Base-by-base conservation (phyloP, 495 filamentous ascomycete genomes). In the Penicillium steckii region DNA sequence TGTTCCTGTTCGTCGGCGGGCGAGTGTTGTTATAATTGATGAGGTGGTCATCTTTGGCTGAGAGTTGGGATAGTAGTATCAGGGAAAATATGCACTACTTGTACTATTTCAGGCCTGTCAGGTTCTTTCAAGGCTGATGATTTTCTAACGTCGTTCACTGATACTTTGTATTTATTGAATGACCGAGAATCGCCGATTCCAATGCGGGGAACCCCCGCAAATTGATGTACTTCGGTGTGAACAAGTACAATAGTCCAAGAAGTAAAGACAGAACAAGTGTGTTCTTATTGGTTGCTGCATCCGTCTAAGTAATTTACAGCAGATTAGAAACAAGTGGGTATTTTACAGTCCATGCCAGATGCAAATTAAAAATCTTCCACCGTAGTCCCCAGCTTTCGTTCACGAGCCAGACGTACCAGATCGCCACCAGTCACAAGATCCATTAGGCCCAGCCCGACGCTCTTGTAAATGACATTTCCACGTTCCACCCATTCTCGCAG, bases 381-480 rank as follows among this genome's bases (percentile, higher is more conserved):
- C 23, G 74, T 81, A 19, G 77, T 88, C n/a, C 91, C 91, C 17
- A 95, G 53, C 4, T 82, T 81, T 70, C 81, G 86, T 58, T 85
- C 80, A 61, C 80, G 77, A 25, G 92, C 93, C 64, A 94, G 62
- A 58, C 74, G 74, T 18, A 96, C 78, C 52, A 98, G 50, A 64
- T 93, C 86, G 46, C 79, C 80, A 10, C 90, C 92, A 27, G 95
- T 89, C 18, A 77, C 71, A 43, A 77, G 52, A 65, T 77, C 74
- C 72, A 75, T 77, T 55, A 77, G 47, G n/a, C 74, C 74, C 40
- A 77, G 56, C 4, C 74, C 74, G 18, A 77, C 72, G 26, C 69
- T 69, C 62, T 77, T 77, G 56, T 65, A 77, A 44, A 77, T 73
- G 38, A 96, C 88, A 70, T 95, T 96, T 2, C 93, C 93, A 19